Conservation (phyloP, 2,329 filamentous ascomycete species). For the Fusarium longipes region DNA sequence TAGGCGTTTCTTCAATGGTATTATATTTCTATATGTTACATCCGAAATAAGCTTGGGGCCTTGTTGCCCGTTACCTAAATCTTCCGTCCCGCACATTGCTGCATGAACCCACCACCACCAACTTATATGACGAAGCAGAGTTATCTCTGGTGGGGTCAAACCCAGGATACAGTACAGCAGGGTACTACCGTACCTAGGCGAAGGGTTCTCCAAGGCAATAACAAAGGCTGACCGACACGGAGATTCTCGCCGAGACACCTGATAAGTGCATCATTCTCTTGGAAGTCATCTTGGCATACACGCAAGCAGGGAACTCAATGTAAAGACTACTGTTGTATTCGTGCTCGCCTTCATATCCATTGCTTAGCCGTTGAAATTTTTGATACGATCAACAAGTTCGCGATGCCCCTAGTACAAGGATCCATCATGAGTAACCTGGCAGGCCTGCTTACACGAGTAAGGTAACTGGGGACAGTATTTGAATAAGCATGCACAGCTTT, state of each 20-base stretch:
- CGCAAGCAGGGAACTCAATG: background rate
- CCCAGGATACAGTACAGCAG: background rate
- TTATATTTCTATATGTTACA: conserved; percentile 4
- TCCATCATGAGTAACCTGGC: conserved; percentile 4
- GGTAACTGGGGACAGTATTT: background rate
- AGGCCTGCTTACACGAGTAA: background rate
- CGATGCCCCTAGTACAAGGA: background rate
- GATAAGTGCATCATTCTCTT: conserved; percentile 17
- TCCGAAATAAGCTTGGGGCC: conserved; percentile 10
- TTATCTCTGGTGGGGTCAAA: background rate
- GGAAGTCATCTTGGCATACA: conserved; percentile 12
- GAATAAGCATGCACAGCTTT: background rate
- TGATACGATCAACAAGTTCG: background rate
- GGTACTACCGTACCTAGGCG: too few relatives aligned
- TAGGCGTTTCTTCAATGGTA: conserved; percentile 12
- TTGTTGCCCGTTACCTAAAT: conserved; percentile 2
- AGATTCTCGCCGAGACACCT: conserved; percentile 7
- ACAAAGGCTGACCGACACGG: background rate
- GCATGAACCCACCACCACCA: conserved; percentile 17
- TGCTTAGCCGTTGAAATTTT: background rate
- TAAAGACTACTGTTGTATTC: background rate
- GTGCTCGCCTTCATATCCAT: conserved; percentile 2
- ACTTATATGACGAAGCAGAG: background rate
- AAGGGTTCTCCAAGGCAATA: conserved; percentile 13
- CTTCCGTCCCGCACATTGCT: conserved; percentile 16